phyloP scores from a whole-genome alignment of 2,329 filamentous ascomycete species.

The Botryotinia narcissicola region DNA sequence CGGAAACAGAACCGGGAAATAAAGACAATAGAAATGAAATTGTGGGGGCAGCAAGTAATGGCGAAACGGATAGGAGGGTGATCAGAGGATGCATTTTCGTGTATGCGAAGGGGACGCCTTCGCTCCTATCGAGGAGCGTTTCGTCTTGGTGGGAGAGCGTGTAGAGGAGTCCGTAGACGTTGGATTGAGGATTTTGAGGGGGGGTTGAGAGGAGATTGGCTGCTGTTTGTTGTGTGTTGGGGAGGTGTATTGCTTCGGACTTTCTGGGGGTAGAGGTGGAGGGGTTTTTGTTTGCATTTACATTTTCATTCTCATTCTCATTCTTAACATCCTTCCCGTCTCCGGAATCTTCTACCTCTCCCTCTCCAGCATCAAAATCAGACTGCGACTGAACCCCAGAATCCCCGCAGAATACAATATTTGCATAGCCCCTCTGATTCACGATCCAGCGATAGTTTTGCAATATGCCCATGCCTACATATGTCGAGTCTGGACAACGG shows the following conservation, averaged over 20 bases:
- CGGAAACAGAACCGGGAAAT: neutral
- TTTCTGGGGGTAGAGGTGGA: too few relatives aligned
- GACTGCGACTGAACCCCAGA: too few relatives aligned
- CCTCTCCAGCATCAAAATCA: too few relatives aligned
- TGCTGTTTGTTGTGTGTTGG: too few relatives aligned
- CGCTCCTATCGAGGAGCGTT: slow-evolving; percentile 51
- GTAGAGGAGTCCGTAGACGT: slow-evolving; percentile 55
- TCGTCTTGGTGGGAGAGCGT: slow-evolving; percentile 51
- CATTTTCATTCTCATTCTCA: too few relatives aligned
- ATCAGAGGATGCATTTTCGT: neutral
- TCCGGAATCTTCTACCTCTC: accelerated
- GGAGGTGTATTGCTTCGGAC: too few relatives aligned
- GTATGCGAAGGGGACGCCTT: slow-evolving; percentile 62
- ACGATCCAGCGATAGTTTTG: slow-evolving; percentile 63
- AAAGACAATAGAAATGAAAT: neutral
- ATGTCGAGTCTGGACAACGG: slow-evolving; percentile 56
- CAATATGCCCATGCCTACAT: slow-evolving; percentile 52
- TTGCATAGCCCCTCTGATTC: slow-evolving; percentile 65
- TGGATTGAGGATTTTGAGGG: too few relatives aligned
- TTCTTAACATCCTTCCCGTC: neutral
- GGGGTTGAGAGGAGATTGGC: too few relatives aligned
- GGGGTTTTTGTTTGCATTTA: too few relatives aligned
- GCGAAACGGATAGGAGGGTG: neutral
- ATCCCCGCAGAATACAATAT: slow-evolving; percentile 44
- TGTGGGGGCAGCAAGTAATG: neutral